Base-by-base conservation (phyloP, 441 rosid genomes). In the Eutrema salsugineum region DNA sequence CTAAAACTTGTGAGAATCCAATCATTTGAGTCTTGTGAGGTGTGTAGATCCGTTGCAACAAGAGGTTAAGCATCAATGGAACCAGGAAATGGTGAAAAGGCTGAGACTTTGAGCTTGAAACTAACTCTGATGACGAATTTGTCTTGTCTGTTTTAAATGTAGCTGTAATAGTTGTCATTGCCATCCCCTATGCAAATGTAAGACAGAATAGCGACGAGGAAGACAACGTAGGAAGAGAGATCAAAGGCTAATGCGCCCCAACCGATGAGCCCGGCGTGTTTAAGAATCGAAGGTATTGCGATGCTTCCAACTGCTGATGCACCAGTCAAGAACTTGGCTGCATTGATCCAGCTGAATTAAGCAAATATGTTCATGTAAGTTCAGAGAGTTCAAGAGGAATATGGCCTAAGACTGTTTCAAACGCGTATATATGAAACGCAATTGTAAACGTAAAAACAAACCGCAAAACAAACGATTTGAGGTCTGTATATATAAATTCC, bases 231-330 rank as follows among this genome's bases (percentile, higher is more conserved):
- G 1, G 97, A 94, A 0, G 94, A 91, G 38, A 94, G 90, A 72
- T 88, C 97, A 86, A 94, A 70, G 17, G 80, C 88, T 30, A 94
- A 74, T 47, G 99, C 97, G 3, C 97, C 99, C 97, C 99, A 94
- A 27, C 99, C 83, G 8, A 94, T 94, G 54, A 94, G 89, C 28
- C 93, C 96, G 1, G 97, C 90, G 53, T 94, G 97, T 83, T 88
- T 94, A 59, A 94, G 82, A 69, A 94, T 91, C 48, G 80, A 86
- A 4, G 99, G 99, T 76, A 94, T 90, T 4, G 97, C 97, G 22
- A 94, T 80, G 83, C 99, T 94, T 80, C 99, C 99, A 33, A 94
- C 63, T 3, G 91, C 85, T 28, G 97, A 91, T 68, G 97, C 91
- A 68, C 99, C 99, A 0, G 99, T 90, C 85, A 94, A 72, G 83